Evolutionary conservation across 768 basidiomycete species (phyloP).

Genomic region (Tephrocybe sp.): DNA sequence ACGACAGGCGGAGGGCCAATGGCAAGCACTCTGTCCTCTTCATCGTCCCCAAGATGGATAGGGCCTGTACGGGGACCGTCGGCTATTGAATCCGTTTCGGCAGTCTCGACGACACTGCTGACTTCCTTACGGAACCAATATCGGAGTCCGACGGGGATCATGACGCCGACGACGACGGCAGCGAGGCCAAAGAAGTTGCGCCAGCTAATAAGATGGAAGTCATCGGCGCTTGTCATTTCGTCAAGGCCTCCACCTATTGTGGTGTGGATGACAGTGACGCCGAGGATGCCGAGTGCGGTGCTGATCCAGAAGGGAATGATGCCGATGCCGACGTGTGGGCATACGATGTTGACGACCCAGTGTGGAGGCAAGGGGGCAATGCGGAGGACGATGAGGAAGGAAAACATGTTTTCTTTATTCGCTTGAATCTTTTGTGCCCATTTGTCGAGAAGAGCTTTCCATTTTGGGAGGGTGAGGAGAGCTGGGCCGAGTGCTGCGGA

Average conservation of each 20-base stretch:
- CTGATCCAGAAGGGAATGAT: slow-evolving; percentile 85
- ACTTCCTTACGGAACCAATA: slow-evolving; percentile 76
- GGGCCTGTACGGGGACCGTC: slow-evolving; percentile 10
- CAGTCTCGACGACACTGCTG: slow-evolving; percentile 35
- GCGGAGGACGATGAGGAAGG: slow-evolving; percentile 91
- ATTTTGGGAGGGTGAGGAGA: slow-evolving; percentile 80
- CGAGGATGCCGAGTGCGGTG: slow-evolving; percentile 88
- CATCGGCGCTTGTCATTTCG: slow-evolving; percentile 90
- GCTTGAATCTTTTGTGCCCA: slow-evolving; percentile 78
- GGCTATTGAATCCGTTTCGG: slow-evolving; percentile 24
- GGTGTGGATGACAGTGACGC: slow-evolving; percentile 91
- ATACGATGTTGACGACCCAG: slow-evolving; percentile 93
- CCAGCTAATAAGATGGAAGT: slow-evolving; percentile 93
- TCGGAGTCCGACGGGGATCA: slow-evolving; percentile 88
- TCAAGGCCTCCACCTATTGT: slow-evolving; percentile 92
- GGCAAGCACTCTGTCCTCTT: slow-evolving; percentile 50
- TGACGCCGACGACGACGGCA: slow-evolving; percentile 85
- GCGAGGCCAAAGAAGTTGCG: slow-evolving; percentile 83
- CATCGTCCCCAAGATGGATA: slow-evolving; percentile 23
- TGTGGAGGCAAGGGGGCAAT: slow-evolving; percentile 95
- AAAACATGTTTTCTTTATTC: slow-evolving; percentile 82
- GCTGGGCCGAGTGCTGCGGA: slow-evolving; percentile 92
- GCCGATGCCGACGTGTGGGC: slow-evolving; percentile 89
- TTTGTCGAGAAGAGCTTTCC: slow-evolving; percentile 76
- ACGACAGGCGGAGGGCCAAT: slow-evolving; percentile 48